A percentile compares a stretch with the other conserved stretches of the same genome.
phyloP scores from a whole-genome alignment of 164 flowering plant species.

The Stephania cephalantha region DNA sequence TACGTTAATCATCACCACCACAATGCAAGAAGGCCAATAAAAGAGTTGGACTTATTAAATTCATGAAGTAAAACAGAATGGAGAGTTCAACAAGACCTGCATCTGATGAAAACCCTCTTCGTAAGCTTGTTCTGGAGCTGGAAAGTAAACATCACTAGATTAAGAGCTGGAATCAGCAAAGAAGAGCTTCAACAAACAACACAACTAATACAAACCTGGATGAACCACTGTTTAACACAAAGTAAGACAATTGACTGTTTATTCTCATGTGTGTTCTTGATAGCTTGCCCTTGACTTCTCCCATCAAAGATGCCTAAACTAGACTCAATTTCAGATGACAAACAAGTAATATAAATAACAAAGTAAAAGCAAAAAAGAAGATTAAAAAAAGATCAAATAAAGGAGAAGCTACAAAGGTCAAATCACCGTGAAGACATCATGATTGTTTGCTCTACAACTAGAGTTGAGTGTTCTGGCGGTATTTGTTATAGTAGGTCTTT shows the following conservation, averaged over 20 bases:
- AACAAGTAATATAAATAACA: background rate
- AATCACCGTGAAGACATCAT: constrained; percentile 20
- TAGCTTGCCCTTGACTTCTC: constrained; percentile 19
- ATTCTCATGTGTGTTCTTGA: constrained; percentile 19
- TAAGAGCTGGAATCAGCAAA: background rate
- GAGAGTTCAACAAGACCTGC: constrained; percentile 37
- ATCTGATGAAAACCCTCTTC: constrained; percentile 45
- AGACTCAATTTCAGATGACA: constrained; percentile 6
- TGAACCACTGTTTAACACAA: constrained; percentile 10
- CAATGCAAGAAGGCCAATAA: background rate
- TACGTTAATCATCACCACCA: background rate
- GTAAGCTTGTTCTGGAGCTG: constrained; percentile 30
- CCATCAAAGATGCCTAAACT: constrained; percentile 21
- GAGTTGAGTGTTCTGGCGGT: constrained; percentile 12
- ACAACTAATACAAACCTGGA: constrained; percentile 18
- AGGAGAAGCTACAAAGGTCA: constrained; percentile 1
- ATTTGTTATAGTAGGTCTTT: background rate
- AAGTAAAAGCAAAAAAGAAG: background rate
- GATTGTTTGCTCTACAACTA: constrained; percentile 18
- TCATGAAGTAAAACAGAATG: background rate
- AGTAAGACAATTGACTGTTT: constrained; percentile 14
- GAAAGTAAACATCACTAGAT: constrained; percentile 1
- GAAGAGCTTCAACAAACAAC: background rate
- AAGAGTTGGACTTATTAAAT: background rate
- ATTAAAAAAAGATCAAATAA: background rate